Conservation (phyloP, 768 basidiomycete genomes). For the Hortiboletus flavorubellus region DNA sequence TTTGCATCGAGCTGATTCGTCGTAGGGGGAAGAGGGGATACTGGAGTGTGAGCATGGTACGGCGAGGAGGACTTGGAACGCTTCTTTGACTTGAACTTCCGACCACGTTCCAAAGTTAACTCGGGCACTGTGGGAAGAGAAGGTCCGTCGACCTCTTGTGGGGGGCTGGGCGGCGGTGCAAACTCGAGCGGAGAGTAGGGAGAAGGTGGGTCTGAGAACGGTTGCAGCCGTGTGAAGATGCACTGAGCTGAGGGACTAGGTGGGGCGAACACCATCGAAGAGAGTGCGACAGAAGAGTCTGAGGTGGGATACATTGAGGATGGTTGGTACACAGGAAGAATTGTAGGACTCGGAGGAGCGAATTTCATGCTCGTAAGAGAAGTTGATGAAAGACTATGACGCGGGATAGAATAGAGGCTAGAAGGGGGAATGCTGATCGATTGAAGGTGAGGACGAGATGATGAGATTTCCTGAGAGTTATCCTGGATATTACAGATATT, state of each 20-base stretch:
- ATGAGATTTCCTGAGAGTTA: not conserved
- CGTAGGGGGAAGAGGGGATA: constrained; percentile 50
- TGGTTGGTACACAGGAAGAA: not conserved
- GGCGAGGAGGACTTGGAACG: constrained; percentile 33
- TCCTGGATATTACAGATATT: constrained; percentile 4
- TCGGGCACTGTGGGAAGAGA: constrained; percentile 47
- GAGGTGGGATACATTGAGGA: constrained; percentile 12
- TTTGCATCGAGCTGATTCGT: constrained; percentile 62
- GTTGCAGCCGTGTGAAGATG: constrained; percentile 11
- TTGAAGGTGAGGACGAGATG: constrained; percentile 15
- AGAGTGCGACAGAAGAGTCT: constrained; percentile 20
- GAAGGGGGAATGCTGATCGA: constrained; percentile 20
- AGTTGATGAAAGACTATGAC: constrained; percentile 16
- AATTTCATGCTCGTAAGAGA: constrained; percentile 33
- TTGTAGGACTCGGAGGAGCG: constrained; percentile 29
- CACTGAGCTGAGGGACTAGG: constrained; percentile 23
- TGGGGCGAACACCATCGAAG: constrained; percentile 30
- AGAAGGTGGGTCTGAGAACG: constrained; percentile 23
- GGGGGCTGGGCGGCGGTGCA: constrained; percentile 19
- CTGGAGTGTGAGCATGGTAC: constrained; percentile 5
- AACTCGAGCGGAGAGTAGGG: constrained; percentile 32
- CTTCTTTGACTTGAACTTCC: constrained; percentile 19
- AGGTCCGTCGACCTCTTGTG: constrained; percentile 31
- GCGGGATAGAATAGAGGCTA: constrained; percentile 16
- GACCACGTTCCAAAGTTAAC: constrained; percentile 38